A percentile compares a stretch with the other conserved stretches of the same genome.
phyloP scores from a whole-genome alignment of 345 rosid species.

The Citrus sinensis region DNA sequence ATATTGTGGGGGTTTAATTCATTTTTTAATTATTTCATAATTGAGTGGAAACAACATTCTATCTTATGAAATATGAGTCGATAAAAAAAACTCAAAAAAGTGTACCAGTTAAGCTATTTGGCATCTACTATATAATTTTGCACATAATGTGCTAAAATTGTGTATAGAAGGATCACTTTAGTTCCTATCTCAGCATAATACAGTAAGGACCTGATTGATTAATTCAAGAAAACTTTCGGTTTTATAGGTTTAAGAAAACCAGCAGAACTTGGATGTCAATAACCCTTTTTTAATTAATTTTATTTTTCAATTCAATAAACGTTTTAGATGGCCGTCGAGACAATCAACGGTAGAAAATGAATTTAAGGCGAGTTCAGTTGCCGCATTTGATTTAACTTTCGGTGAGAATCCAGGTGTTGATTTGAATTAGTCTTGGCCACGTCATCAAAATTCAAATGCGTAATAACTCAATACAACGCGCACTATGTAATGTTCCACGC shows the following conservation, averaged over 20 bases:
- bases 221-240: neutral
- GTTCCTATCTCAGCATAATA: no score
- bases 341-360: neutral
- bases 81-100: no score
- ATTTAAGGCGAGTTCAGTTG: neutral
- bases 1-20: rapidly evolving
- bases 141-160: no score
- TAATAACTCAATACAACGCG: neutral
- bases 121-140: no score
- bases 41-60: no score
- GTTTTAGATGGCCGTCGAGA: neutral
- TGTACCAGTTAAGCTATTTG: no score
- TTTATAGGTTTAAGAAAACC: neutral
- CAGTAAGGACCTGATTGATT: neutral
- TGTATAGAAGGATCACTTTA: no score
- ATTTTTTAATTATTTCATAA: no score
- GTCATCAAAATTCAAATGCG: neutral
- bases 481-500: neutral
- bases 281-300: neutral
- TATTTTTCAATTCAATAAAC: neutral
- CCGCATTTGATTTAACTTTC: neutral
- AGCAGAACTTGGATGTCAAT: neutral
- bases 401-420: neutral
- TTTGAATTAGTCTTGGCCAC: neutral
- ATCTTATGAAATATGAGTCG: no score